Conservation (phyloP, 2,329 filamentous ascomycete genomes). For the Didymella segeticola region DNA sequence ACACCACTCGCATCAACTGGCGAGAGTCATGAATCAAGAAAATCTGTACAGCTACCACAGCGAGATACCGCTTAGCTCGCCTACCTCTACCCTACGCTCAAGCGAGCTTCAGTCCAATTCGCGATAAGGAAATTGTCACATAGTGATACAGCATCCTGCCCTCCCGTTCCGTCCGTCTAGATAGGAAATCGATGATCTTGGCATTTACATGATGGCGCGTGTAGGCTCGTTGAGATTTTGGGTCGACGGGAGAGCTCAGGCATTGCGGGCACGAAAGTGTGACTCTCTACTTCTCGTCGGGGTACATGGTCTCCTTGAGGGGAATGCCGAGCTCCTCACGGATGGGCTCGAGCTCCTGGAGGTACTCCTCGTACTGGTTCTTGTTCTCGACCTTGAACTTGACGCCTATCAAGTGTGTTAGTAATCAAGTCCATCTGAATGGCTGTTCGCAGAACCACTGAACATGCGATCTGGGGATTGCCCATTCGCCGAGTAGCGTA, state of each 20-base stretch:
- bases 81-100: slow-evolving; percentile 13
- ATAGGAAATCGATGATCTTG: slow-evolving; percentile 28
- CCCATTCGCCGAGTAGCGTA: neutral
- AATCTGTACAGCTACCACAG: slow-evolving; percentile 42
- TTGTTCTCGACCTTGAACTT: slow-evolving; percentile 99
- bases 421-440: slow-evolving; percentile 22
- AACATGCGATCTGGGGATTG: neutral
- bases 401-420: slow-evolving; percentile 69
- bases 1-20: slow-evolving; percentile 1
- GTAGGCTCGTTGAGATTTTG: slow-evolving; percentile 24
- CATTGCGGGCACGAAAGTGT: slow-evolving; percentile 19
- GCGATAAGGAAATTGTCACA: slow-evolving; percentile 30
- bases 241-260: slow-evolving; percentile 18
- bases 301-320: slow-evolving; percentile 93
- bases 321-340: slow-evolving; percentile 91
- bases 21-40: slow-evolving; percentile 6
- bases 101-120: slow-evolving; percentile 21
- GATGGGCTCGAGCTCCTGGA: slow-evolving; percentile 89
- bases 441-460: slow-evolving; percentile 3
- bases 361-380: slow-evolving; percentile 95
- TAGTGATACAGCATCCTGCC: slow-evolving; percentile 35
- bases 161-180: slow-evolving; percentile 30
- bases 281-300: slow-evolving; percentile 54
- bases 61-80: slow-evolving; percentile 33
- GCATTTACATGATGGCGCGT: slow-evolving; percentile 29